Evolutionary conservation across 305 asterid species (phyloP), one percentile per base, ranked within the genome.

Genomic region (Petunia hybrid): DNA sequence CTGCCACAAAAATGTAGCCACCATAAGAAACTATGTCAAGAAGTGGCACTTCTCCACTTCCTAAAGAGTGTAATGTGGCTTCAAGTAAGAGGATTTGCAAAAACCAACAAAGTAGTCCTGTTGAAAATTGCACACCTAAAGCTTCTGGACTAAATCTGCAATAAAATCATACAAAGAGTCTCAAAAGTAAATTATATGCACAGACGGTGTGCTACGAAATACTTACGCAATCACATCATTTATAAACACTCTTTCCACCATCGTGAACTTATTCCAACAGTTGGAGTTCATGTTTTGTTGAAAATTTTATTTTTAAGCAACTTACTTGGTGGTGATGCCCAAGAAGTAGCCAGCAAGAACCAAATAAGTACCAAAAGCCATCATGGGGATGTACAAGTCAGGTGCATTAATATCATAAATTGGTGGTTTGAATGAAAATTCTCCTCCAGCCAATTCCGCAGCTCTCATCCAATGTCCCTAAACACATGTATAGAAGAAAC

Each of bases 391-490:
- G 79, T 92, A 92, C 41, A 92, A 84, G 80, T 92, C 93, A 13
- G 97, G 93, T 36, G 97, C 97, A 88, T 92, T 90, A 40, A 90
- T 90, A 82, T 92, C 97, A 42, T 86, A 73, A 43, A 86, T 68
- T 45, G 97, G 93, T 42, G 94, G 87, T 81, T 89, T 89, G 77
- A 82, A 90, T 40, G 88, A 80, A 8, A 84, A 66, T 67, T 83
- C 89, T 38, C 87, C 86, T 16, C 92, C 85, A 14, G 4, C 84
- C 57, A 85, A 59, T 82, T 87, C 92, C 10, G 84, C 79, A 39
- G 74, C 73, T 85, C 97, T 90, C 80, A 87, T 89, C 97, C 97
- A 89, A 61, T 89, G 93, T 45, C 95, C 95, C 95, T 89, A 66
- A 51, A 39, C 14, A 64, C 2, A 13, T 4, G 5, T 5, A 10